Percentiles rank a stretch among this genome's conserved stretches.
Evolutionary conservation across 805 yeast species (phyloP).

Genomic region (Metschnikowia lachancei): DNA sequence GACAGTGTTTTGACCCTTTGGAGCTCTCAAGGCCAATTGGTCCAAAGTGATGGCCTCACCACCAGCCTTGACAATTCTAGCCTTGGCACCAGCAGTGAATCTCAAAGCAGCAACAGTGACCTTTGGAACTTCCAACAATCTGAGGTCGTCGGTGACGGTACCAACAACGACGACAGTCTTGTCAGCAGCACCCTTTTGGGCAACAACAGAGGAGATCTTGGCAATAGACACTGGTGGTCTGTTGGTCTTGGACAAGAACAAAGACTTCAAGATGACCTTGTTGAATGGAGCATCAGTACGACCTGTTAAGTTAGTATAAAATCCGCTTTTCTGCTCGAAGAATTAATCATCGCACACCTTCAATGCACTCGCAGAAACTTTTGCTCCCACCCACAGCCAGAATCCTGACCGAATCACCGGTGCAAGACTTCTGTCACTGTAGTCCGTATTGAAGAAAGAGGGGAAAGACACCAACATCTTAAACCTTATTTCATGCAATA

Average conservation of each 20-base stretch:
- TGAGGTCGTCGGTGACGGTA: slow-evolving; percentile 97
- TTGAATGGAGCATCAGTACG: slow-evolving; percentile 99
- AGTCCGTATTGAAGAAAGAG: too few species aligned
- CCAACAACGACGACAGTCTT: slow-evolving; percentile 92
- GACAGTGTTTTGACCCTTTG: slow-evolving; percentile 98
- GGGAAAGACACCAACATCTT: not conserved
- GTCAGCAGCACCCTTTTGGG: slow-evolving; percentile 77
- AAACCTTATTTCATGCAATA: not conserved
- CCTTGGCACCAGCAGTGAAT: slow-evolving; percentile 99
- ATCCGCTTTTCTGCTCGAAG: slow-evolving; percentile 42
- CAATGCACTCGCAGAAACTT: slow-evolving; percentile 30
- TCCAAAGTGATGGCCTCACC: slow-evolving; percentile 99
- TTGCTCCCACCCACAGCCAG: not conserved
- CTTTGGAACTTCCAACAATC: slow-evolving; percentile 93
- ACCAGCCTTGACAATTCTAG: slow-evolving; percentile 95
- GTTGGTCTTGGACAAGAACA: slow-evolving; percentile 98
- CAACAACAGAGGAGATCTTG: slow-evolving; percentile 80
- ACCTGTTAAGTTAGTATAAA: slow-evolving; percentile 52
- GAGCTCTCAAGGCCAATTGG: slow-evolving; percentile 98
- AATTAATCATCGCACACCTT: slow-evolving; percentile 30
- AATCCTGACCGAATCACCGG: slow-evolving; percentile 17
- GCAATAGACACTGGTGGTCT: slow-evolving; percentile 98
- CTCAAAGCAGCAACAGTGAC: slow-evolving; percentile 98
- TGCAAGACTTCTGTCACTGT: not conserved
- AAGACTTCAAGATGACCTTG: slow-evolving; percentile 91